These are phyloP conservation scores for Knoxia roxburghii DNA, from an alignment of 257 asterid genomes.

Conservation along the genomic window DNA sequence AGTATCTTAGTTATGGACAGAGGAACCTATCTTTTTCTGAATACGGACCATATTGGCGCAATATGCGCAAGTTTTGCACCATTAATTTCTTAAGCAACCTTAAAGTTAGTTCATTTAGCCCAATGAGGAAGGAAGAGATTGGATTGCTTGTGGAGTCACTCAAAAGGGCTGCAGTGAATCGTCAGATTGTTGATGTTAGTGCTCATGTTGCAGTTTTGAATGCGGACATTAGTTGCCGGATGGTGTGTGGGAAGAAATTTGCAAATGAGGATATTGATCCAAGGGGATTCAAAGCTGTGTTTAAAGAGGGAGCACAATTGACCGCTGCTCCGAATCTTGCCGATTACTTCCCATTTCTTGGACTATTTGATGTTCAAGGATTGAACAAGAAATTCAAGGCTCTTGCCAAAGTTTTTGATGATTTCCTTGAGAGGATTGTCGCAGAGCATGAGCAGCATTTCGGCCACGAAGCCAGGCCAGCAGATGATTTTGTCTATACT, in stretches of 20 bases:
- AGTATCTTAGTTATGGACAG: constrained; percentile 32
- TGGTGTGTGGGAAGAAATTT: constrained; percentile 41
- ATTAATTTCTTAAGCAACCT: constrained; percentile 32
- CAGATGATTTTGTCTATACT: constrained; percentile 40
- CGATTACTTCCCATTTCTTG: constrained; percentile 37
- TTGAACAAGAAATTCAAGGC: constrained; percentile 32
- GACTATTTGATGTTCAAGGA: constrained; percentile 42
- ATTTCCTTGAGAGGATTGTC: constrained; percentile 42
- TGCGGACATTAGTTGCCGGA: constrained; percentile 18
- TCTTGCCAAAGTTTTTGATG: constrained; percentile 30
- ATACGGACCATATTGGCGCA: constrained; percentile 50
- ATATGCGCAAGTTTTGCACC: constrained; percentile 45
- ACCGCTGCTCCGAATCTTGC: constrained; percentile 40
- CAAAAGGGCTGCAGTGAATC: constrained; percentile 9
- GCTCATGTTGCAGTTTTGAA: neutral
- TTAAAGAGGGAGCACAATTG: constrained; percentile 33
- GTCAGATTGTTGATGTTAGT: neutral
- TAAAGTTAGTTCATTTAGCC: constrained; percentile 33
- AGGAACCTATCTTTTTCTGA: constrained; percentile 24
- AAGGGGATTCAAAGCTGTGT: constrained; percentile 40
- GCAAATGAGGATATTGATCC: constrained; percentile 35
- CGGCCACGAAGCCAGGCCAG: constrained; percentile 1
- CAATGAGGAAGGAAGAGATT: constrained; percentile 42
- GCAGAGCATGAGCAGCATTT: constrained; percentile 31
- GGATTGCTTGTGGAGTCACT: constrained; percentile 25